Conservation (phyloP, 495 filamentous ascomycete species). For the Neurospora sp. region DNA sequence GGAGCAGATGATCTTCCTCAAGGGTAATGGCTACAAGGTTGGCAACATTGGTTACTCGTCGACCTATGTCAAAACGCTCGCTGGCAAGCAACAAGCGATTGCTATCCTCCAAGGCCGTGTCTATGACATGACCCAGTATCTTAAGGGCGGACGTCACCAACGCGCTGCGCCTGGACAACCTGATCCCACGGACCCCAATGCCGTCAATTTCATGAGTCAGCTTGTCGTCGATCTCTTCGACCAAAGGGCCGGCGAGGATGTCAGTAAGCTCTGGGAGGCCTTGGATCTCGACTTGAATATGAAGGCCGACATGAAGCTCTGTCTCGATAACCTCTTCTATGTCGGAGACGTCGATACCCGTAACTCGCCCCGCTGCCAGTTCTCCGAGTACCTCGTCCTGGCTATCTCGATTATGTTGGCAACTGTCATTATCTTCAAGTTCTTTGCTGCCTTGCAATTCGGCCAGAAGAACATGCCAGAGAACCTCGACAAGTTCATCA, state of each 20-base stretch:
- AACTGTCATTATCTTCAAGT: constrained; percentile 85
- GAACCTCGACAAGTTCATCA: constrained; percentile 96
- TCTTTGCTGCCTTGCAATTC: constrained; percentile 92
- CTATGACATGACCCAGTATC: constrained; percentile 87
- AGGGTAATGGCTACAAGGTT: constrained; percentile 62
- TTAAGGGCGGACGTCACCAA: constrained; percentile 61
- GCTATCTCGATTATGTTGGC: constrained; percentile 78
- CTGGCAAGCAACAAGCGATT: constrained; percentile 52
- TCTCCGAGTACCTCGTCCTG: constrained; percentile 84
- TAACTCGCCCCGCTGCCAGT: constrained; percentile 75
- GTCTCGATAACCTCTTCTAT: constrained; percentile 92
- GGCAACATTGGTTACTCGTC: constrained; percentile 80
- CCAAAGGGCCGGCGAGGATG: constrained; percentile 61
- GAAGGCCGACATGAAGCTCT: constrained; percentile 64
- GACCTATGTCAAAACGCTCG: constrained; percentile 63
- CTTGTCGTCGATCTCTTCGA: constrained; percentile 69
- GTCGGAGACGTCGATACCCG: constrained; percentile 87
- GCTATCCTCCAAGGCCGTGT: constrained; percentile 72
- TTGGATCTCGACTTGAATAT: constrained; percentile 44
- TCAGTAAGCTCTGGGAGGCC: constrained; percentile 73
- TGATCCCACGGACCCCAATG: constrained; percentile 36
- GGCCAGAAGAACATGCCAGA: constrained; percentile 83
- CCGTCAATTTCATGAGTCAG: constrained; percentile 74
- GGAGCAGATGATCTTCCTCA: constrained; percentile 70
- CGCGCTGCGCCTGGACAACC: constrained; percentile 39